These are phyloP conservation scores for Syzygium oleosum DNA, from an alignment of 345 rosid species.

Conservation along the genomic window DNA sequence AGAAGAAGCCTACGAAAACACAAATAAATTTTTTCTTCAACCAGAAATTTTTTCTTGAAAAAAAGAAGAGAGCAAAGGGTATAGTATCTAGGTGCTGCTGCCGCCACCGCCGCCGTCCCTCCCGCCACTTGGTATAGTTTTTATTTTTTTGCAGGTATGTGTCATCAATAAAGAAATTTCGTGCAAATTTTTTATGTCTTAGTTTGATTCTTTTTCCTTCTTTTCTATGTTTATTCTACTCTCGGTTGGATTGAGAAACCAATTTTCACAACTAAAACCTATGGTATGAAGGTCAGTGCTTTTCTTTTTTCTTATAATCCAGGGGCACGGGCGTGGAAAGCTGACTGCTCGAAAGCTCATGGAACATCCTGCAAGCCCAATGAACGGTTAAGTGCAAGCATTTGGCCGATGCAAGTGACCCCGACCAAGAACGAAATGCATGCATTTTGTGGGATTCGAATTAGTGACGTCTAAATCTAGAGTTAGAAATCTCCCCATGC, in stretches of 20 bases:
- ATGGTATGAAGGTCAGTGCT: not conserved
- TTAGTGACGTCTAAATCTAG: not conserved
- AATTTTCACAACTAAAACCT: not conserved
- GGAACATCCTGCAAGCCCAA: not conserved
- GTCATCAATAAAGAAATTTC: not conserved
- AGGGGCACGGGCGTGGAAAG: not conserved
- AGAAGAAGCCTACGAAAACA: no score
- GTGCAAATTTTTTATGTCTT: not conserved
- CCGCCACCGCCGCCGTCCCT: no score
- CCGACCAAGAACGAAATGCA: rapidly evolving
- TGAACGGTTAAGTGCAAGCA: not conserved
- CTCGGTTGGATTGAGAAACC: not conserved
- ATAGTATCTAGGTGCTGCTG: no score
- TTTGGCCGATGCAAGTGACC: not conserved
- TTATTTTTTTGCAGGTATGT: not conserved
- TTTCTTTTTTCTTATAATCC: not conserved
- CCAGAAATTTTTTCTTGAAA: no score
- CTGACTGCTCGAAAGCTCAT: not conserved
- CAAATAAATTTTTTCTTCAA: no score
- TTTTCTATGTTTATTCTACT: not conserved
- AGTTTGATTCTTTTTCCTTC: not conserved
- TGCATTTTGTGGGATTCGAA: rapidly evolving
- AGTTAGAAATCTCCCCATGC: not conserved
- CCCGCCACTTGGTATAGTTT: no score
- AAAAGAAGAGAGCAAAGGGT: no score